Evolutionary conservation across 768 basidiomycete species (phyloP), one percentile per base, ranked within the genome.

Genomic region (Boletus subcaerulescens): DNA sequence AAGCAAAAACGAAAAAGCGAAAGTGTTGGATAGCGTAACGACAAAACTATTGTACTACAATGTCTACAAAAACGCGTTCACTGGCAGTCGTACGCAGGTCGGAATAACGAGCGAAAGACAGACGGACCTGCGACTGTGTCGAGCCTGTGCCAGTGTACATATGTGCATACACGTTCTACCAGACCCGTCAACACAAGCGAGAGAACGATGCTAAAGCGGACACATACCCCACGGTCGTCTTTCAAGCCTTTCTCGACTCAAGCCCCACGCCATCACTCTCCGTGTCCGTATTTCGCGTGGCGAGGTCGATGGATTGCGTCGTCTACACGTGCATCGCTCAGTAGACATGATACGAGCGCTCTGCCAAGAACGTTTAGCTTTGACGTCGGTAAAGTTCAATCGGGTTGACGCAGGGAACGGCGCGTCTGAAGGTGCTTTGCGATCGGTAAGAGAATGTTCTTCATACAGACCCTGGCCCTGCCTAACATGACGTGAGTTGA

Each of bases 401-500:
- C 54, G 54, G 5, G 70, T 46, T 3, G 55, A 43, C 3, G 33
- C 26, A 3, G 55, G 55, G 5, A 60, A n/a, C 22, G 42, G 53
- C 10, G 22, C 24, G n/a, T 26, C 35, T 4, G 39, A n/a, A 4
- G 45, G n/a, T 0, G 31, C 26, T 14, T 58, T 54, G 22, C 44
- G 64, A 31, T 55, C 52, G 0, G 41, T 36, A 0, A 56, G 15
- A 11, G 66, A 58, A 1, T 60, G 64, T 45, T 70, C 69, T 50
- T 66, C 64, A 6, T 70, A 54, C n/a, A 66, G 3, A 35, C 69
- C 69, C 0, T 50, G 48, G 0, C 69, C 70, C 0, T 33, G 44
- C 17, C 20, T 51, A 3, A 57, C 45, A 10, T 60, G 45, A 11
- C 69, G 70, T 26, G 47, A 50, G 20, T 66, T 70, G n/a, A 70